Percentiles rank a stretch among this genome's conserved stretches.
These are phyloP conservation scores for Podila minutissima DNA, from an alignment of 192 early-diverging fungal genomes.

Conservation along the genomic window DNA sequence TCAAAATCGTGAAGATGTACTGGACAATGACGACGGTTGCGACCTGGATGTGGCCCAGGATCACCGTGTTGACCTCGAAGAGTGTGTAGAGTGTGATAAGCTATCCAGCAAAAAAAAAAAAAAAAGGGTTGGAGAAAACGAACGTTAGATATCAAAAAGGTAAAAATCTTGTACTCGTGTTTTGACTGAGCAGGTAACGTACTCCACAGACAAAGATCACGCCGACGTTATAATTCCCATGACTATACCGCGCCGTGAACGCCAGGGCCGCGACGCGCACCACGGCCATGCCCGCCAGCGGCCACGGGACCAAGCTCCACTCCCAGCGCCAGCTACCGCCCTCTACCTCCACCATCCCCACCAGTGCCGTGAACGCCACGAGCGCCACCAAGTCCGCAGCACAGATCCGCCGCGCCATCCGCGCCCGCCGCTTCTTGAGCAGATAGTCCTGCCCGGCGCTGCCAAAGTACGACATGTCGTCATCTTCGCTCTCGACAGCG, in stretches of 20 bases:
- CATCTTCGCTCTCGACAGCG: constrained; percentile 14
- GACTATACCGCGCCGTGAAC: constrained; percentile 38
- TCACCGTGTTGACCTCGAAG: constrained; percentile 39
- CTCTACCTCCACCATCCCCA: background rate
- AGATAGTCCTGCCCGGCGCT: constrained; percentile 40
- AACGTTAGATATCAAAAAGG: background rate
- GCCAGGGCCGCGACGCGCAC: constrained; percentile 10
- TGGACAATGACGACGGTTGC: constrained; percentile 8
- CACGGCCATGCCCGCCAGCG: constrained; percentile 21
- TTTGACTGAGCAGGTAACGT: background rate
- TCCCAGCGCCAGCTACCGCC: constrained; percentile 13
- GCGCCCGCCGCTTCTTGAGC: constrained; percentile 32
- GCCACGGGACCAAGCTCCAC: constrained; percentile 14
- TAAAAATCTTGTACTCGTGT: no score
- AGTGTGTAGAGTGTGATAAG: constrained; percentile 26
- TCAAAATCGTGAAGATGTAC: constrained; percentile 18
- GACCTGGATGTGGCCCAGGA: constrained; percentile 28
- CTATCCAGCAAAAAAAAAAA: background rate
- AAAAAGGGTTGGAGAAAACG: background rate
- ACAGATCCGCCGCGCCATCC: constrained; percentile 15
- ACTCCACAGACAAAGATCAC: constrained; percentile 46
- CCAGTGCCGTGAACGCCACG: constrained; percentile 4
- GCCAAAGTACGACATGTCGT: constrained; percentile 39
- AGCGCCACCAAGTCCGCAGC: constrained; percentile 18
- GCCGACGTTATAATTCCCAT: constrained; percentile 39